phyloP scores from a whole-genome alignment of 306 rosid genomes.

The Medicago truncatula region MtrunA17r5.0-ANR NC_053045.1:43932001-43932500 shows the following conservation, averaged over 20 bases:
- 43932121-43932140: neutral
- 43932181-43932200: constrained; percentile 26
- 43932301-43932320: constrained; percentile 28
- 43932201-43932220: constrained; percentile 18
- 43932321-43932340: constrained; percentile 40
- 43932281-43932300: constrained; percentile 19
- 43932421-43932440: constrained; percentile 79
- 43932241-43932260: constrained; percentile 42
- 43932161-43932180: neutral
- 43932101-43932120: constrained; percentile 27
- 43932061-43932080: neutral
- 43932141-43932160: constrained; percentile 30
- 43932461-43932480: constrained; percentile 36
- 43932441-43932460: constrained; percentile 23
- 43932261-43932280: constrained; percentile 20
- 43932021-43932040: neutral
- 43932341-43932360: constrained; percentile 75
- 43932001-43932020: neutral
- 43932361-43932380: constrained; percentile 62
- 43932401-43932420: constrained; percentile 58
- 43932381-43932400: constrained; percentile 50
- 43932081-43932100: constrained; percentile 28
- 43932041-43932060: constrained; percentile 8
- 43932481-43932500: constrained; percentile 32
- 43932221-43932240: constrained; percentile 28